Evolutionary conservation across 139 green algal genomes (phyloP), one percentile per base, ranked within the genome.

Genomic region (Klebsormidium nitens): DNA sequence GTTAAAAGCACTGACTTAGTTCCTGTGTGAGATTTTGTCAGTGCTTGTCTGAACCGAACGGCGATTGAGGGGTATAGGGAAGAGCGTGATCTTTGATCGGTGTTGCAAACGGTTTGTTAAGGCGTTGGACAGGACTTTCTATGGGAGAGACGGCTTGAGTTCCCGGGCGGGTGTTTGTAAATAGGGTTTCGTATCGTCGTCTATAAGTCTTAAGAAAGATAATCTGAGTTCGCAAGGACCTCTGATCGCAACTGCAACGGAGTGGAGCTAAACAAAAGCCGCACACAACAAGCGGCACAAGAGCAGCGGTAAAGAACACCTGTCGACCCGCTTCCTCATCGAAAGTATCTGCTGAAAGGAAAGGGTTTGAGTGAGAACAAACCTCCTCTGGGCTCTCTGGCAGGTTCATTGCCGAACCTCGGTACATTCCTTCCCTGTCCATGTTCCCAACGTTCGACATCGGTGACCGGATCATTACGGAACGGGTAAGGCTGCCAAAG

Each of bases 391-490:
- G n/a, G n/a, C n/a, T 14, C 11, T 50, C 42, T 26, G 11, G 28
- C 72, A 89, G 84, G 69, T 91, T 92, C 31, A 88, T 98, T 56
- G 93, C 93, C 14, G 93, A 99, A 80, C 93, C 94, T 0, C 85
- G 94, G 3, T 99, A 95, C 85, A 99, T 99, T 66, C 94, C 94
- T 0, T 96, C 88, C 0, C 85, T 99, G 2, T 97, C 91, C 50
- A 99, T 99, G 94, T 98, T 85, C 76, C 94, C 94, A 2, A 92
- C 82, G 0, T 97, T 96, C 75, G 91, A 99, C 40, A 80, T 99
- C 1, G 93, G 93, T 2, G 94, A 99, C 81, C 66, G 94, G 1
- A 83, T 99, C 3, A 88, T 99, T 2, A 90, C 90, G 1, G 94
- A 99, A 78, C 98, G 98, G 84, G 66, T 80, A 40, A 50, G 47